These are phyloP conservation scores for Aulographum hederae DNA, from an alignment of 2,329 filamentous ascomycete genomes.

Conservation along the genomic window DNA sequence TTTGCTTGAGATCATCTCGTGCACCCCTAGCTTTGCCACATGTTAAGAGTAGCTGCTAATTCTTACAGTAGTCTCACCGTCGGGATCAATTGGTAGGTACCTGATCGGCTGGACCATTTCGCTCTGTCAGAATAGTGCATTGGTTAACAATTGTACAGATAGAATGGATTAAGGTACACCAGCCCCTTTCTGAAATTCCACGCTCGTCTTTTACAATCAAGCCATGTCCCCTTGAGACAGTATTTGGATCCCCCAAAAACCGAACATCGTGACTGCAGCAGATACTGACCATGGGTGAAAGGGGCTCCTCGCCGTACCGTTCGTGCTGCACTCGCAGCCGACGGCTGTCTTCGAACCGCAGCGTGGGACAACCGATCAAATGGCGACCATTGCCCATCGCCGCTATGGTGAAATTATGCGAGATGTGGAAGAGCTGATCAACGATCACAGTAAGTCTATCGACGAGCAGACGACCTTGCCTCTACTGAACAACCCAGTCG, in stretches of 20 bases:
- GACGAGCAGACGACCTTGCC: slow-evolving; percentile 1
- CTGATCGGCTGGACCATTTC: no score
- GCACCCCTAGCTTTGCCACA: no score
- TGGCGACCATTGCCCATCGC: slow-evolving; percentile 64
- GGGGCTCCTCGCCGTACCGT: slow-evolving; percentile 58
- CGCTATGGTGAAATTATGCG: slow-evolving; percentile 91
- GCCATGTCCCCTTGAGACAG: no score
- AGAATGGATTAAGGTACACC: slow-evolving; percentile 75
- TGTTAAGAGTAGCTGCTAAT: no score
- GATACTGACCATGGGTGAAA: no score
- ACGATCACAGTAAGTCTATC: slow-evolving; percentile 58
- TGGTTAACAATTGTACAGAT: slow-evolving; percentile 22
- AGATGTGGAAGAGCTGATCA: slow-evolving; percentile 80
- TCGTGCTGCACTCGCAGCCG: slow-evolving; percentile 89
- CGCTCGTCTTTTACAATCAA: no score
- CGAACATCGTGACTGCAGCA: background rate
- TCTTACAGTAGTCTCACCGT: slow-evolving; percentile 52
- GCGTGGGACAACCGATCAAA: slow-evolving; percentile 45
- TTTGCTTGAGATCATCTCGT: no score
- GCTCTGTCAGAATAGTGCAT: no score
- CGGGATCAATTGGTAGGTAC: slow-evolving; percentile 82
- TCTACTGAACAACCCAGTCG: slow-evolving; percentile 29
- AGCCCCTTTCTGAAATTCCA: no score
- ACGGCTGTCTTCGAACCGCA: slow-evolving; percentile 64
- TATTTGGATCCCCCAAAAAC: no score